Evolutionary conservation across 306 rosid genomes (phyloP).

Genomic region (Castanospermum australe): DNA sequence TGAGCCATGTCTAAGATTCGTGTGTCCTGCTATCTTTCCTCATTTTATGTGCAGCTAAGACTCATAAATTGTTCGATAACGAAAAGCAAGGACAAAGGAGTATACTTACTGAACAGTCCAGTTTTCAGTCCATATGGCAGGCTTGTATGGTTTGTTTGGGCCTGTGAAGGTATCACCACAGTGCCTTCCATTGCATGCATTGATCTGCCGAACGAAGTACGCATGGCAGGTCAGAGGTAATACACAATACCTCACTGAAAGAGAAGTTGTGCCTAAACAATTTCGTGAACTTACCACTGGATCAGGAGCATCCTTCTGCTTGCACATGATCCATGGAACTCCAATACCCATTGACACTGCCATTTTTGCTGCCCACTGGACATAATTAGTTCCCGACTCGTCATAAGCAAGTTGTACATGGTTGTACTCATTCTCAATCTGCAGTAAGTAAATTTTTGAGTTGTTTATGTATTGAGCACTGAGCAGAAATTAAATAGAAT

Average conservation of each 20-base stretch:
- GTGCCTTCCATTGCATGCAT: slow-evolving; percentile 95
- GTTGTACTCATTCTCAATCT: slow-evolving; percentile 96
- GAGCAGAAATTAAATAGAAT: neutral
- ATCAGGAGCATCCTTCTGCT: slow-evolving; percentile 97
- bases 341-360: slow-evolving; percentile 52
- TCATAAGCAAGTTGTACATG: slow-evolving; percentile 73
- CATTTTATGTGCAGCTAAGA: neutral
- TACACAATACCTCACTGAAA: neutral
- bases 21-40: neutral
- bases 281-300: slow-evolving; percentile 60
- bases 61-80: neutral
- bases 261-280: neutral
- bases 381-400: slow-evolving; percentile 51
- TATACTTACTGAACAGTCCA: slow-evolving; percentile 96
- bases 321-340: slow-evolving; percentile 99
- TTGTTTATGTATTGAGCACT: neutral
- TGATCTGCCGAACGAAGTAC: slow-evolving; percentile 49
- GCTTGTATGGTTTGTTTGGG: slow-evolving; percentile 89
- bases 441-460: neutral
- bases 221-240: neutral
- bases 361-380: slow-evolving; percentile 87
- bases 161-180: slow-evolving; percentile 92
- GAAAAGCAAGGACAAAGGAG: slow-evolving; percentile 6
- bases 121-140: slow-evolving; percentile 89
- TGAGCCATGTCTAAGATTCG: neutral